Evolutionary conservation across 331 rosid genomes (phyloP).

Genomic region (Malus hybrid): DNA sequence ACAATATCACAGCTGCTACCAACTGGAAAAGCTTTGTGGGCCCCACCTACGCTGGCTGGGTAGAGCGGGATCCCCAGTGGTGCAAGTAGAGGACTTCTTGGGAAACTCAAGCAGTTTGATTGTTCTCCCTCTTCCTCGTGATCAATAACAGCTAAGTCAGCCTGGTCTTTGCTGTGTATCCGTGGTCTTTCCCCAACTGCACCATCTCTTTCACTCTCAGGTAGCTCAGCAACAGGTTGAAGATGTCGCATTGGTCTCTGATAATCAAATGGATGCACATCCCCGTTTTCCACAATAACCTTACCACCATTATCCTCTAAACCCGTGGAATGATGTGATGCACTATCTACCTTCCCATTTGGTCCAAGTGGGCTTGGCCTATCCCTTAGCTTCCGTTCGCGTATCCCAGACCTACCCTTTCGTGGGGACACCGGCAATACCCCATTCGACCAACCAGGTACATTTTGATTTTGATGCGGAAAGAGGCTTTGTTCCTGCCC

Average conservation of each 20-base stretch:
- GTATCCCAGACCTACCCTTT: constrained; percentile 57
- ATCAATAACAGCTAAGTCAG: constrained; percentile 37
- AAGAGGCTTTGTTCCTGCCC: constrained; percentile 46
- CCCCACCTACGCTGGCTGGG: constrained; percentile 84
- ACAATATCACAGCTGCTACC: constrained; percentile 43
- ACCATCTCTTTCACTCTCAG: constrained; percentile 47
- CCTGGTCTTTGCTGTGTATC: constrained; percentile 41
- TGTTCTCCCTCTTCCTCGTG: constrained; percentile 64
- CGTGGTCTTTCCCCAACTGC: constrained; percentile 40
- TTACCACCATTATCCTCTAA: constrained; percentile 57
- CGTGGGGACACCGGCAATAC: constrained; percentile 58
- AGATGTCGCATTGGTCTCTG: constrained; percentile 71
- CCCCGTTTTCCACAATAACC: constrained; percentile 63
- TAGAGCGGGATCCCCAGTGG: constrained; percentile 91
- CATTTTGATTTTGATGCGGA: constrained; percentile 48
- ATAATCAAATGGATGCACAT: constrained; percentile 59
- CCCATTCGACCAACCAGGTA: constrained; percentile 74
- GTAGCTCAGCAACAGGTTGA: constrained; percentile 69
- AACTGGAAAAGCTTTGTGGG: constrained; percentile 61
- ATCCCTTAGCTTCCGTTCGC: constrained; percentile 71
- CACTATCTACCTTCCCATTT: constrained; percentile 66
- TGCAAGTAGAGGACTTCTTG: constrained; percentile 62
- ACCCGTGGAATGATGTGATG: constrained; percentile 40
- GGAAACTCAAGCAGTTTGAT: constrained; percentile 30
- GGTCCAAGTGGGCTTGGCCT: constrained; percentile 91